Evolutionary conservation across 257 asterid species (phyloP), one percentile per base, ranked within the genome.

Genomic region (Mentha longifolia): DNA sequence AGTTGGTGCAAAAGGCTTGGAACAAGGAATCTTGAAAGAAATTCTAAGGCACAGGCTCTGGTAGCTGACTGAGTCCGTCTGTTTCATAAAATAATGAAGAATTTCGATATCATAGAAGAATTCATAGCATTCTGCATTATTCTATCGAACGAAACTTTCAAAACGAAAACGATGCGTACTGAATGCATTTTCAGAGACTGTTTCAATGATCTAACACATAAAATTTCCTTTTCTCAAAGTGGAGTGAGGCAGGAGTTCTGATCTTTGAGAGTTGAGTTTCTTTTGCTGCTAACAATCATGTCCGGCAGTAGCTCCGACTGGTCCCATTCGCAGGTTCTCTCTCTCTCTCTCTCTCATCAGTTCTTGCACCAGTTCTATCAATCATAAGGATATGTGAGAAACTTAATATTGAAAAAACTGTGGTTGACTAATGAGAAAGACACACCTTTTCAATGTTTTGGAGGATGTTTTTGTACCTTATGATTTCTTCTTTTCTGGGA

Each of bases 291-390:
- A 61, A 30, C 73, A 68, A 82, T 51, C 64, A 85, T 82, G 87
- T 79, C 89, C 8, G 78, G 64, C 61, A 85, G 68, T 45, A 70
- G 83, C 72, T 77, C 89, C 68, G 83, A 85, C 50, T 76, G 85
- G 89, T 81, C 86, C 4, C 82, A 74, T 84, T 81, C 86, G 2
- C 82, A 76, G 86, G 88, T 84, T 30, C 56, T 43, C 65, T 61
- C 20, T 19, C 45, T 51, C 60, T 42, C 63, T n/a, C 41, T 64
- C 41, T 11, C 33, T 7, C 51, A 5, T 7, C 30, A 33, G 47
- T 60, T 35, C 47, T 60, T 59, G 46, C 22, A 30, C 6, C 19
- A 54, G 39, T 58, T 74, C 25, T 61, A 14, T 45, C 66, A 57
- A 30, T 13, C 12, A 43, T 14, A 7, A 14, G 41, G 22, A 42